Conservation (phyloP, 495 filamentous ascomycete genomes). For the Aspergillus sparsus region DNA sequence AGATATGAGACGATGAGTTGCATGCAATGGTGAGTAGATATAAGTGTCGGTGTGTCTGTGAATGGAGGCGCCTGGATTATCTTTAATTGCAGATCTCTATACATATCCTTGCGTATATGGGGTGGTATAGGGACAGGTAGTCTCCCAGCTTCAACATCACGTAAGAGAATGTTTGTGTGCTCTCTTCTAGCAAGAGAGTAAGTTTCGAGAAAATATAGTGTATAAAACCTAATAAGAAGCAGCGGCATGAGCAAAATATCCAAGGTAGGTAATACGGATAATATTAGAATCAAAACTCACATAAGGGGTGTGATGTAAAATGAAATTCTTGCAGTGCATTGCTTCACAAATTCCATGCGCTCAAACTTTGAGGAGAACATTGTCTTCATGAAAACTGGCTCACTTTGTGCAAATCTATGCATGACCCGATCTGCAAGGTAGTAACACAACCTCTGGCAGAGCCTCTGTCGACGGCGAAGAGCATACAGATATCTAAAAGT, state of each 20-base stretch:
- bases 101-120: constrained; percentile 38
- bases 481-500: constrained; percentile 46
- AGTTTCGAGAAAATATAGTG: constrained; percentile 44
- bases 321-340: constrained; percentile 37
- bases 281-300: constrained; percentile 27
- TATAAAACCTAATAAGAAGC: constrained; percentile 38
- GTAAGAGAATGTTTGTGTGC: constrained; percentile 43
- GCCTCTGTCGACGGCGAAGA: constrained; percentile 41
- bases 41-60: constrained; percentile 43
- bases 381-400: constrained; percentile 35
- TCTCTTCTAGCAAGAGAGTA: constrained; percentile 45
- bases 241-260: neutral
- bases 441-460: constrained; percentile 44
- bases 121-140: constrained; percentile 42
- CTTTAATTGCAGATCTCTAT: constrained; percentile 39
- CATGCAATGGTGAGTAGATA: constrained; percentile 51
- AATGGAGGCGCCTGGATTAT: constrained; percentile 48
- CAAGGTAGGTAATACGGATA: neutral
- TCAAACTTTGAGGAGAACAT: constrained; percentile 37
- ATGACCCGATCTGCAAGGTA: constrained; percentile 49
- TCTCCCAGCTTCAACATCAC: constrained; percentile 43
- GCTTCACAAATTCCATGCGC: constrained; percentile 37
- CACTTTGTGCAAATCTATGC: constrained; percentile 39
- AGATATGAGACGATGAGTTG: constrained; percentile 44
- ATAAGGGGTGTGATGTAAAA: constrained; percentile 46